These are phyloP conservation scores for Candida tibetensis DNA, from an alignment of 805 yeast genomes.

Conservation along the genomic window DNA sequence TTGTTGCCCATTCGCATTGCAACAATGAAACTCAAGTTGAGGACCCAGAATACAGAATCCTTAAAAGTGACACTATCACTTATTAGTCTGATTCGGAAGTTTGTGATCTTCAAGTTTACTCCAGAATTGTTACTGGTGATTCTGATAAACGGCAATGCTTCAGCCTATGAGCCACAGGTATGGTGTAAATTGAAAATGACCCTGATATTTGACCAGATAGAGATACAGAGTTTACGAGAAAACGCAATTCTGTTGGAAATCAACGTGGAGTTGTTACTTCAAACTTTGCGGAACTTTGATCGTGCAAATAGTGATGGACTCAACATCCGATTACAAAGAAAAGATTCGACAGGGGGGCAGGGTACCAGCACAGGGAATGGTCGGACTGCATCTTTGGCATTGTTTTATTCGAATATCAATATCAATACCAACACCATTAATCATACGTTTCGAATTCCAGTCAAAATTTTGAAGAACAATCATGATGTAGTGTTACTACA, in stretches of 20 bases:
- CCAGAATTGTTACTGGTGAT: conserved; percentile 48
- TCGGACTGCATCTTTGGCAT: conserved; percentile 50
- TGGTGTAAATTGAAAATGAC: conserved; percentile 57
- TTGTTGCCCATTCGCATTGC: too few relatives aligned
- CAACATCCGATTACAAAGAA: conserved; percentile 50
- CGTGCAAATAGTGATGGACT: conserved; percentile 50
- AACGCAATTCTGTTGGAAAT: conserved; percentile 59
- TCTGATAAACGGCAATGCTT: conserved; percentile 40
- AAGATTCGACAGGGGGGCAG: conserved; percentile 28
- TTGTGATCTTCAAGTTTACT: conserved; percentile 56
- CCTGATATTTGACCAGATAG: conserved; percentile 47
- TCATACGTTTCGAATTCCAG: conserved; percentile 72
- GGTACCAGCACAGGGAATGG: conserved; percentile 25
- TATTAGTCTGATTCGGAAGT: conserved; percentile 51
- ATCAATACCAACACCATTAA: conserved; percentile 45
- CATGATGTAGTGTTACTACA: conserved; percentile 47
- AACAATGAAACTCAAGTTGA: conserved; percentile 26
- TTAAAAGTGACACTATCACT: conserved; percentile 43
- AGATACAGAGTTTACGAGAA: conserved; percentile 50
- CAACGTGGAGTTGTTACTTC: conserved; percentile 57
- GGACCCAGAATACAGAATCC: conserved; percentile 23
- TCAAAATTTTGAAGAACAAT: conserved; percentile 54
- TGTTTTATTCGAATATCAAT: conserved; percentile 51
- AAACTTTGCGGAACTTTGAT: conserved; percentile 57
- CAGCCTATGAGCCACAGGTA: conserved; percentile 58